These are phyloP conservation scores for Gnomoniopsis sp. DNA, from an alignment of 2,329 filamentous ascomycete species.

Conservation along the genomic window DNA sequence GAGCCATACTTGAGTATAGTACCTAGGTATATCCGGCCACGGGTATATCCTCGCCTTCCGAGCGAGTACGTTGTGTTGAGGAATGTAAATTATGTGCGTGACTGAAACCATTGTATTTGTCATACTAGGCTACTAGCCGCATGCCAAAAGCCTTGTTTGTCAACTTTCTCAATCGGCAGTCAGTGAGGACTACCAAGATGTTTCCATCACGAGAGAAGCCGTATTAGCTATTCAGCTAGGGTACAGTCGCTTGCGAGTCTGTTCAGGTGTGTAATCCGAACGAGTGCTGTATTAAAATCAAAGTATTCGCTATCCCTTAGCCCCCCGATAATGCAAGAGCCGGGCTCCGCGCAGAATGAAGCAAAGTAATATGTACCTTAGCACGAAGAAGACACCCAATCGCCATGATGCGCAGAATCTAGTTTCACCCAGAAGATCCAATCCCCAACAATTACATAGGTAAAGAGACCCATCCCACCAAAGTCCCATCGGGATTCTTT, in stretches of 20 bases:
- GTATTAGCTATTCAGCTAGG: not conserved
- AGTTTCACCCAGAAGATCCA: not conserved
- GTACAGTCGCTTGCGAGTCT: not conserved
- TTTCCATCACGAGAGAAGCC: no score
- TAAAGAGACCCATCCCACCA: not conserved
- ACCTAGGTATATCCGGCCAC: no score
- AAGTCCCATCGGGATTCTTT: not conserved
- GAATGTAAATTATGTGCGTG: no score
- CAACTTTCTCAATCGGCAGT: no score
- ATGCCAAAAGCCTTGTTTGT: no score
- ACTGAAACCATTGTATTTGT: no score
- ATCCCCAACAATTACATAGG: not conserved
- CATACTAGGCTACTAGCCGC: no score
- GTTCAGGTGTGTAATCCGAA: not conserved
- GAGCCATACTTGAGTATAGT: no score
- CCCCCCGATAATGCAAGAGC: not conserved
- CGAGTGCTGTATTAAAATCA: not conserved
- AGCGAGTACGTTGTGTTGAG: no score
- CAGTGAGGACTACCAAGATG: no score
- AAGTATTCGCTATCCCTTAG: not conserved
- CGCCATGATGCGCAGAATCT: not conserved
- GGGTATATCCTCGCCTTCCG: no score
- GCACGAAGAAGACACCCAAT: not conserved
- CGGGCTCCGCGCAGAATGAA: not conserved
- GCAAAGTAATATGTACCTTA: not conserved